phyloP scores from a whole-genome alignment of 2,329 filamentous ascomycete species.

The Claviceps citrina region DNA sequence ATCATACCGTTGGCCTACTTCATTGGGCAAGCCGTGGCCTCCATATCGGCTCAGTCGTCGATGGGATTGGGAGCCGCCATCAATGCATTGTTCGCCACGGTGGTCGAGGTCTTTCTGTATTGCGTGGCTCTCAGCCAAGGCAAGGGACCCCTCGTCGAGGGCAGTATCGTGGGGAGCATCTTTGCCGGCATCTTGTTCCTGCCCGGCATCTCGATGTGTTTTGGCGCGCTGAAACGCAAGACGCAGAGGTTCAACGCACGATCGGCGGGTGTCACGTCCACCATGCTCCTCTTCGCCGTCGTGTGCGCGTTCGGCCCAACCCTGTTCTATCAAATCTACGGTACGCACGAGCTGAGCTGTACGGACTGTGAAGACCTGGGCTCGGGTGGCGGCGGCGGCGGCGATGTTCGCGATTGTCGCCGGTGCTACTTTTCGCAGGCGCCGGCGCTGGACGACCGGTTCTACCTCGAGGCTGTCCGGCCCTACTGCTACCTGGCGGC shows the following conservation, averaged over 20 bases:
- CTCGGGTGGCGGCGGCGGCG: slow-evolving; percentile 17
- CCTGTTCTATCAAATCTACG: slow-evolving; percentile 96
- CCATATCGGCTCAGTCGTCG: slow-evolving; percentile 93
- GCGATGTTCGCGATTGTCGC: slow-evolving; percentile 57
- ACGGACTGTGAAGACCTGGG: slow-evolving; percentile 41
- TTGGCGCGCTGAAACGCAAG: slow-evolving; percentile 92
- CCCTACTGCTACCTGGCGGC: slow-evolving; percentile 89
- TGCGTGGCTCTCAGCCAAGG: slow-evolving; percentile 86
- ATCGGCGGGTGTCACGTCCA: slow-evolving; percentile 91
- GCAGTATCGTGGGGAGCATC: slow-evolving; percentile 93
- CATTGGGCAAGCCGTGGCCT: slow-evolving; percentile 94
- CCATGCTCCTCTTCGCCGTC: slow-evolving; percentile 91
- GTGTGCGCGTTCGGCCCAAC: slow-evolving; percentile 93
- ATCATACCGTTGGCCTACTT: slow-evolving; percentile 97
- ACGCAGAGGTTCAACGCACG: slow-evolving; percentile 96
- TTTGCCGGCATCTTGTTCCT: slow-evolving; percentile 93
- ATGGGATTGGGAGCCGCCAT: slow-evolving; percentile 96
- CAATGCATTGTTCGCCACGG: slow-evolving; percentile 94
- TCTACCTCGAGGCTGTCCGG: slow-evolving; percentile 79
- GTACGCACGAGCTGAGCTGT: slow-evolving; percentile 89
- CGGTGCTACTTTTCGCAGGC: slow-evolving; percentile 88
- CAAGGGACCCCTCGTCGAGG: slow-evolving; percentile 84
- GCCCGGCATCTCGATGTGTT: slow-evolving; percentile 94
- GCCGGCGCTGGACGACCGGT: slow-evolving; percentile 69
- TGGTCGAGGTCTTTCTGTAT: slow-evolving; percentile 96